Conservation (phyloP, 352 stramenopile species). For the Halophytophthora batemanensis region DNA sequence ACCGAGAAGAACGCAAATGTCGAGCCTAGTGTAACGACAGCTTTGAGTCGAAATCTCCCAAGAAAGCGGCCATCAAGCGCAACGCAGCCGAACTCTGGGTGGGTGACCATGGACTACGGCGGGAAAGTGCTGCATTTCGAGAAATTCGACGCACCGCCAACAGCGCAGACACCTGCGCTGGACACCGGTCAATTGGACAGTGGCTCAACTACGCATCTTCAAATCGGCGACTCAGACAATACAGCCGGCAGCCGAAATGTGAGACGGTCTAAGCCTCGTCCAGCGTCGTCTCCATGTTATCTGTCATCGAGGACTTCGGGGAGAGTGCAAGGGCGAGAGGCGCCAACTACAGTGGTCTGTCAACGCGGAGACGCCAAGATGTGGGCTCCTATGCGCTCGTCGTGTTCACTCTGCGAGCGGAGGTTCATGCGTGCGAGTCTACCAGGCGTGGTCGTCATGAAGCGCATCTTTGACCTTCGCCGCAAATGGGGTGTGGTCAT, state of each 20-base stretch:
- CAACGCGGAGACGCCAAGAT: constrained; percentile 9
- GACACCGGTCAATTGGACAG: background rate
- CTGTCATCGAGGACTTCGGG: constrained; percentile 16
- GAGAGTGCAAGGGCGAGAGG: background rate
- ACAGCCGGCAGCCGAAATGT: background rate
- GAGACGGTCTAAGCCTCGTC: constrained; percentile 13
- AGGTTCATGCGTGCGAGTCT: constrained; percentile 42
- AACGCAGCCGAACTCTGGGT: constrained; percentile 18
- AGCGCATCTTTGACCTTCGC: constrained; percentile 44
- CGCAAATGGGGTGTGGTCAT: constrained; percentile 45
- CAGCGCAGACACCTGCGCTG: background rate
- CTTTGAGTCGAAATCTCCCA: background rate
- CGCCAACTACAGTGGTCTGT: background rate
- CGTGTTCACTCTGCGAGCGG: constrained; percentile 44
- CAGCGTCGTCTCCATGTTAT: constrained; percentile 26
- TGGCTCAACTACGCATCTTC: constrained; percentile 1
- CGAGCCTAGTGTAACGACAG: background rate
- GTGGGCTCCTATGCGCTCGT: constrained; percentile 25
- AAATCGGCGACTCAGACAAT: background rate
- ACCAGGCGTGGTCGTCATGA: constrained; percentile 42
- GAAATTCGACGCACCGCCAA: constrained; percentile 7
- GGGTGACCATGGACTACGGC: constrained; percentile 37
- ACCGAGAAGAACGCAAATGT: too few species aligned
- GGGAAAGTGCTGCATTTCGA: constrained; percentile 43
- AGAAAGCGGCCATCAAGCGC: constrained; percentile 26